Percentiles rank a stretch among this genome's conserved stretches.
Conservation (phyloP, 2,329 filamentous ascomycete species). For the Colletotrichum sidae region DNA sequence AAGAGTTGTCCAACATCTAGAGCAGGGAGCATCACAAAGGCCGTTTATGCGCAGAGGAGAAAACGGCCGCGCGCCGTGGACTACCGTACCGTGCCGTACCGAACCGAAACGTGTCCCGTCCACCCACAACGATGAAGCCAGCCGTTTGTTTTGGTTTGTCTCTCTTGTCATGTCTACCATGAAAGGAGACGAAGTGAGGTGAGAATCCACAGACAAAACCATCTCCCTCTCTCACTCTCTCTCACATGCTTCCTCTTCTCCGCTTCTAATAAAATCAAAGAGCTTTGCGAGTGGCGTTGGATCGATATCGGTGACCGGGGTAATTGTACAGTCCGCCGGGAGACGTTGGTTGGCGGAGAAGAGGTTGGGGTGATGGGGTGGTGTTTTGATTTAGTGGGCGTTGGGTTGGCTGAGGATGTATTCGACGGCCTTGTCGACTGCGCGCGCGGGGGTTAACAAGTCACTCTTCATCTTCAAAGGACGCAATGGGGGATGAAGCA, state of each 20-base stretch:
- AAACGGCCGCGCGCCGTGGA: constrained; percentile 18
- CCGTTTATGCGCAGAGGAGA: constrained; percentile 18
- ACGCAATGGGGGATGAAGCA: constrained; percentile 49
- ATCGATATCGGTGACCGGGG: constrained; percentile 23
- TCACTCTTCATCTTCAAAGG: constrained; percentile 22
- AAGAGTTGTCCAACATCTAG: constrained; percentile 26
- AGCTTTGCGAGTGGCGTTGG: constrained; percentile 33
- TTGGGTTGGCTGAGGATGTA: constrained; percentile 95
- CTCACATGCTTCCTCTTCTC: background rate
- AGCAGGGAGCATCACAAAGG: constrained; percentile 40
- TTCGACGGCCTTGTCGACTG: constrained; percentile 93
- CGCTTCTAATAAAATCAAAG: constrained; percentile 9
- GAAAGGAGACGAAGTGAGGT: no score
- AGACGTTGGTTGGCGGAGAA: constrained; percentile 29
- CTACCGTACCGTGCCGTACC: constrained; percentile 29
- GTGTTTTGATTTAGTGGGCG: constrained; percentile 69
- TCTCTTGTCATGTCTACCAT: constrained; percentile 8
- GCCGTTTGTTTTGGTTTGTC: constrained; percentile 10
- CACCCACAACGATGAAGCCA: constrained; percentile 24
- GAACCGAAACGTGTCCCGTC: background rate
- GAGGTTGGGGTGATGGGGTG: background rate
- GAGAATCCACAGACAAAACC: no score
- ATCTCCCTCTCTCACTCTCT: no score
- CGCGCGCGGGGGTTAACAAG: background rate
- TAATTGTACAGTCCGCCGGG: constrained; percentile 39